Base-by-base conservation (phyloP, 371 early-diverging fungal species). In the Mucor indicus region DNA sequence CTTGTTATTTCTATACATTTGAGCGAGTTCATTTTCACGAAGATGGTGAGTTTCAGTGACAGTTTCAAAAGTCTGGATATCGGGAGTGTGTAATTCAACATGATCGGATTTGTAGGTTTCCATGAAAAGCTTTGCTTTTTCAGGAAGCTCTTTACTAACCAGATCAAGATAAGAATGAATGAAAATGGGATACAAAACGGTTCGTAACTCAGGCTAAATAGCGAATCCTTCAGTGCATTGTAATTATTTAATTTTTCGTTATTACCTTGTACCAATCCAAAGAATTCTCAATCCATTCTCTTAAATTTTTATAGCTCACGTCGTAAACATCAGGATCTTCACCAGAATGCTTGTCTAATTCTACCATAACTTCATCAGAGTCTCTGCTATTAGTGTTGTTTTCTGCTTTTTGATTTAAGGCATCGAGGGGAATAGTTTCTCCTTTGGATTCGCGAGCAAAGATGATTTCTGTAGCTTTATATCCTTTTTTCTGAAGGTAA, bases 221-320 rank as follows among this genome's bases (percentile, higher is more conserved):
- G 11, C 9, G n/a, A 39, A 38, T 4, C 12, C 10, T 3, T 17
- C 20, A 29, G 30, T 6, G 16, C 11, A 20, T 22, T 38, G 7
- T 41, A 25, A n/a, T 41, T 25, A 8, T 41, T 15, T 41, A 15
- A 23, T 33, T 33, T 15, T 15, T 33, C 13, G 6, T 33, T 15
- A 4, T 38, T 57, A 87, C 89, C 80, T 84, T 88, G 80, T 91
- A 95, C 57, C 81, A 75, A 57, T 97, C 98, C 37, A 99, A 75
- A 12, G 96, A 96, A 57, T 90, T 92, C 51, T 98, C 96, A 36
- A 98, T 87, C 97, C 96, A 98, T 43, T 78, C 74, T 50, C 90
- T 73, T 53, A 99, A 75, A 60, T 83, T 80, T 11, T 75, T 70
- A 68, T 95, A 98, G 46, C 83, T 81, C 31, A 77, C 60, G 38